phyloP scores from a whole-genome alignment of 2,329 filamentous ascomycete genomes.

The Colletotrichum coccodes region DNA sequence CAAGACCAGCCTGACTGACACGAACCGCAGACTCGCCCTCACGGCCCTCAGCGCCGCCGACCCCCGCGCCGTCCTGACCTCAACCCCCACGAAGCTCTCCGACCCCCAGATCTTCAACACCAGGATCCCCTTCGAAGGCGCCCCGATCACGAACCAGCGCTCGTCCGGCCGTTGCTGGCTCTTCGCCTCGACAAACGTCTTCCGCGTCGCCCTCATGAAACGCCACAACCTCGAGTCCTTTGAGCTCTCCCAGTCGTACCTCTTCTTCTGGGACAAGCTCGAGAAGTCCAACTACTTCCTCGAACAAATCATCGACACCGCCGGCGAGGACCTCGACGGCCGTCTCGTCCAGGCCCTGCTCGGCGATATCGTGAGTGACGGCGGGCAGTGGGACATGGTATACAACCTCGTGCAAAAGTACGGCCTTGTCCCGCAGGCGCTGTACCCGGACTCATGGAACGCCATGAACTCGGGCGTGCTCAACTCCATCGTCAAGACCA shows the following conservation, averaged over 20 bases:
- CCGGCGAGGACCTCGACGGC: slow-evolving; percentile 75
- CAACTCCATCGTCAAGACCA: slow-evolving; percentile 81
- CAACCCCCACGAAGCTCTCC: slow-evolving; percentile 68
- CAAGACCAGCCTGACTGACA: no score
- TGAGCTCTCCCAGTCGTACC: slow-evolving; percentile 87
- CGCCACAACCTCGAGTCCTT: slow-evolving; percentile 81
- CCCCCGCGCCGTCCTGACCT: slow-evolving; percentile 73
- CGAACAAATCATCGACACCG: slow-evolving; percentile 83
- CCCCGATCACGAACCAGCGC: slow-evolving; percentile 86
- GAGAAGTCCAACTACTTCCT: slow-evolving; percentile 93
- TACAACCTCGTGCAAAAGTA: slow-evolving; percentile 88
- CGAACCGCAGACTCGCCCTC: slow-evolving; percentile 71
- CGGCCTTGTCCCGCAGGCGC: slow-evolving; percentile 82
- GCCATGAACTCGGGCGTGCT: slow-evolving; percentile 76
- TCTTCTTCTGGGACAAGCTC: slow-evolving; percentile 95
- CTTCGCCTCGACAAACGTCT: slow-evolving; percentile 91
- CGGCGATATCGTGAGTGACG: slow-evolving; percentile 76
- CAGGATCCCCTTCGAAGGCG: slow-evolving; percentile 83
- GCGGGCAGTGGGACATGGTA: slow-evolving; percentile 94
- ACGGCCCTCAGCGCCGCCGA: slow-evolving; percentile 76
- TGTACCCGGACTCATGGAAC: slow-evolving; percentile 87
- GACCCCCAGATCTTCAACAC: slow-evolving; percentile 87
- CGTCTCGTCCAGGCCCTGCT: slow-evolving; percentile 79
- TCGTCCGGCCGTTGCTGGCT: slow-evolving; percentile 89
- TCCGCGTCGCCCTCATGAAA: slow-evolving; percentile 88